phyloP scores from a whole-genome alignment of 192 early-diverging fungal species.

The Powellomyces hirtus region DNA sequence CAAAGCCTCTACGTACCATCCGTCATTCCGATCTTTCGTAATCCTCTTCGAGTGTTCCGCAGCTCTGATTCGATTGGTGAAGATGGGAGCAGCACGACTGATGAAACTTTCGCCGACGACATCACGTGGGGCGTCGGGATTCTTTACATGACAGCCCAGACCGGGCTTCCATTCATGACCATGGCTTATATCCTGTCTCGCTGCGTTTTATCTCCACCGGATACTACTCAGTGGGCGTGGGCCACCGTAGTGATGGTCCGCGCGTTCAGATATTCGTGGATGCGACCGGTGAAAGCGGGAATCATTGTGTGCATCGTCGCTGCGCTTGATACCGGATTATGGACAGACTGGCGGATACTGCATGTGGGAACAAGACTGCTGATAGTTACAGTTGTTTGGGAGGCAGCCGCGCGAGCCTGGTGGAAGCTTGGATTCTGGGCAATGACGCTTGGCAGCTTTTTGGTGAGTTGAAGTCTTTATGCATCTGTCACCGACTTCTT shows the following conservation, averaged over 20 bases:
- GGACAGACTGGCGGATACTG: neutral
- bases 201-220: neutral
- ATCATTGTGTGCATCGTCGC: neutral
- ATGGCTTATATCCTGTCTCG: conserved; percentile 7
- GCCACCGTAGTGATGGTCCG: conserved; percentile 9
- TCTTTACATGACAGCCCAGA: neutral
- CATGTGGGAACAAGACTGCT: conserved; percentile 17
- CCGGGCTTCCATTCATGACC: neutral
- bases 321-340: neutral
- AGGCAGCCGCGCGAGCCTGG: conserved; percentile 5
- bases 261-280: conserved; percentile 17
- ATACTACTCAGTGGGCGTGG: neutral
- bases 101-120: neutral
- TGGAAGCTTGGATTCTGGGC: conserved; percentile 11
- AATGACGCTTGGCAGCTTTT: conserved; percentile 9
- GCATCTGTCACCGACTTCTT: neutral
- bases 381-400: neutral
- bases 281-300: neutral
- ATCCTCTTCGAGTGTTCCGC: conserved; percentile 16
- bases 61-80: neutral
- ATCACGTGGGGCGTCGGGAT: neutral
- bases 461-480: too few species aligned
- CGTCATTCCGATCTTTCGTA: conserved; percentile 25
- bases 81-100: neutral
- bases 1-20: conserved; percentile 28